Percentiles rank a stretch among this genome's conserved stretches.
phyloP scores from a whole-genome alignment of 176 grass and related monocot genomes.

The Leersia perrieri region DNA sequence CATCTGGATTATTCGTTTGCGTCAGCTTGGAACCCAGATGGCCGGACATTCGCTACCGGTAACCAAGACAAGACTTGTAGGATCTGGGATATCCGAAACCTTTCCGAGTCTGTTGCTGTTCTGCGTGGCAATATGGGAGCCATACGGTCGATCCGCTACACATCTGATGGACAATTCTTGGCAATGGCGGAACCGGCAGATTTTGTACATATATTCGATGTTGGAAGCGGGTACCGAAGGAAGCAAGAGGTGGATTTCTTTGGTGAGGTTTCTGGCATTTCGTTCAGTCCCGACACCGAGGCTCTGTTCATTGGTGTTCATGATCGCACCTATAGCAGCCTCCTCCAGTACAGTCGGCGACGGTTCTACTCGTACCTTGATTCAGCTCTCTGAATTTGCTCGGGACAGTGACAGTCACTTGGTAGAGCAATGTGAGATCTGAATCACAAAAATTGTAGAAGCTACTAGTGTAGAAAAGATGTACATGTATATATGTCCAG shows the following conservation, averaged over 20 bases:
- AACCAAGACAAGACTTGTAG: conserved; percentile 93
- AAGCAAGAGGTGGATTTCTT: conserved; percentile 83
- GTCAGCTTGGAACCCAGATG: conserved; percentile 83
- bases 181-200: conserved; percentile 73
- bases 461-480: not conserved
- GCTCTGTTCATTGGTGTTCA: conserved; percentile 68
- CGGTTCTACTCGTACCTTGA: conserved; percentile 64
- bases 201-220: conserved; percentile 73
- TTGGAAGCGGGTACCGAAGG: conserved; percentile 50
- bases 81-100: conserved; percentile 83
- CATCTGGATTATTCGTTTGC: conserved; percentile 87
- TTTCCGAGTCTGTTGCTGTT: conserved; percentile 65
- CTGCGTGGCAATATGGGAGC: conserved; percentile 75
- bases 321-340: conserved; percentile 61
- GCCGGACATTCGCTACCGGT: conserved; percentile 64
- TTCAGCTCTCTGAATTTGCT: conserved; percentile 41
- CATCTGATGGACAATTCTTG: conserved; percentile 69
- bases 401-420: not conserved
- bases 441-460: not conserved
- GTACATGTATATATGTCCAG: not conserved
- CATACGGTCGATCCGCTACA: conserved; percentile 71
- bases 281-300: conserved; percentile 78
- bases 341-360: conserved; percentile 58
- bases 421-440: not conserved
- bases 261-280: conserved; percentile 70